Conservation (phyloP, 208 protist genomes). For the Crithidia mellificae region DNA sequence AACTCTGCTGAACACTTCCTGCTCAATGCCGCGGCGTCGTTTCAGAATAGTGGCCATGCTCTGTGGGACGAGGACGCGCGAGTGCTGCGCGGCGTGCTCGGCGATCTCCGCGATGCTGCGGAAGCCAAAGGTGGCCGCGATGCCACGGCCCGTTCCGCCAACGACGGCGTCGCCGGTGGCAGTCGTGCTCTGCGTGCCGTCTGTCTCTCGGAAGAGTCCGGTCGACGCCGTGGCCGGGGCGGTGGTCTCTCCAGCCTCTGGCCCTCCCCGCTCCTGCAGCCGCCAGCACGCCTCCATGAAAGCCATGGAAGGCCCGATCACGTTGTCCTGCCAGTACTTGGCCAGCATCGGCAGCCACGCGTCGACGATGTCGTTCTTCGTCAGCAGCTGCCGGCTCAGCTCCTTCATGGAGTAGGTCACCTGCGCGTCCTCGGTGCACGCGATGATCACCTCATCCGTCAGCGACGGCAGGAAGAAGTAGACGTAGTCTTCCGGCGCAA, state of each 20-base stretch:
- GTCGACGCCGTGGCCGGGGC: background rate
- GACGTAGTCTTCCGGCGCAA: slow-evolving; percentile 72
- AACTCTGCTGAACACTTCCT: slow-evolving; percentile 24
- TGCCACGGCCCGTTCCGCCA: slow-evolving; percentile 38
- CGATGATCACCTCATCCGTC: slow-evolving; percentile 74
- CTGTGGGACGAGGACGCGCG: slow-evolving; percentile 56
- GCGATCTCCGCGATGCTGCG: slow-evolving; percentile 56
- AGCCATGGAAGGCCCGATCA: slow-evolving; percentile 45
- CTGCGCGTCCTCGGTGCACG: slow-evolving; percentile 48
- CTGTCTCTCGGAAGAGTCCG: slow-evolving; percentile 19
- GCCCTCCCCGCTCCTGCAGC: slow-evolving; percentile 19
- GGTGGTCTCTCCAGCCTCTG: background rate
- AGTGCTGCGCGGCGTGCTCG: slow-evolving; percentile 38
- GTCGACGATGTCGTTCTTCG: slow-evolving; percentile 75
- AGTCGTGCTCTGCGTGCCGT: background rate
- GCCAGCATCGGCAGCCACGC: slow-evolving; percentile 72
- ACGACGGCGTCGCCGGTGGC: background rate
- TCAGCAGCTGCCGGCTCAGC: slow-evolving; percentile 54
- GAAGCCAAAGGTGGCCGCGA: slow-evolving; percentile 67
- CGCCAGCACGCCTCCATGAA: slow-evolving; percentile 51
- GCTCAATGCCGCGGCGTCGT: slow-evolving; percentile 26
- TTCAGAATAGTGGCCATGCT: slow-evolving; percentile 52
- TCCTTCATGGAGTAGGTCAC: slow-evolving; percentile 61
- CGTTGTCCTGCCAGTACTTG: slow-evolving; percentile 48
- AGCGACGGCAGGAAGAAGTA: slow-evolving; percentile 61